A percentile compares a stretch with the other conserved stretches of the same genome.
Conservation (phyloP, 2,329 filamentous ascomycete genomes). For the Microdochium bolleyi region DNA sequence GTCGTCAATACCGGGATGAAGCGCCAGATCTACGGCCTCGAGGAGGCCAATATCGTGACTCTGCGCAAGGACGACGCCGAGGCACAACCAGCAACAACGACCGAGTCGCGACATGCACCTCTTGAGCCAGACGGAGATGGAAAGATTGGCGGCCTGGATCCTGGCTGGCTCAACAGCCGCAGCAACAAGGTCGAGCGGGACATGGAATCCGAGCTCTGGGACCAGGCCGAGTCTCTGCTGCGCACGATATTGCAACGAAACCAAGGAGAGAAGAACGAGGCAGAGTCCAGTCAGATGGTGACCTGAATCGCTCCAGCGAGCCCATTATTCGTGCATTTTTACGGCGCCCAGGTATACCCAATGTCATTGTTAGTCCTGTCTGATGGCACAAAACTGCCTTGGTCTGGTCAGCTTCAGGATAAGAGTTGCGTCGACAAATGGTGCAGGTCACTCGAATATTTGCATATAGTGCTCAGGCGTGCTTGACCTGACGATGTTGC, state of each 20-base stretch:
- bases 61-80: constrained; percentile 22
- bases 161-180: constrained; percentile 83
- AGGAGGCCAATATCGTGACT: constrained; percentile 71
- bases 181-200: constrained; percentile 74
- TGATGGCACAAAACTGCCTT: too few relatives aligned
- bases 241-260: not conserved
- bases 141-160: constrained; percentile 59
- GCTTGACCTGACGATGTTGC: too few relatives aligned
- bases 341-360: too few relatives aligned
- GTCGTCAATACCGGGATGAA: constrained; percentile 67
- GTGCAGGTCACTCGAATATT: too few relatives aligned
- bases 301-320: not conserved
- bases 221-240: constrained; percentile 12
- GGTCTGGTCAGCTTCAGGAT: too few relatives aligned
- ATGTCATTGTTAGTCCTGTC: too few relatives aligned
- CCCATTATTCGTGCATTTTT: too few relatives aligned
- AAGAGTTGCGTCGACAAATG: too few relatives aligned
- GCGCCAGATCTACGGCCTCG: constrained; percentile 68
- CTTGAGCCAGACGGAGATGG: constrained; percentile 47
- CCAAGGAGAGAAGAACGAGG: not conserved
- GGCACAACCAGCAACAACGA: constrained; percentile 6
- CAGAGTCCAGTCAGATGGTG: not conserved
- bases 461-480: too few relatives aligned
- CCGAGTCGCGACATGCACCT: constrained; percentile 15
- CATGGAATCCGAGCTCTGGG: constrained; percentile 78